Base-by-base conservation (phyloP, 208 protist genomes). In the Spongospora subterranea region DNA sequence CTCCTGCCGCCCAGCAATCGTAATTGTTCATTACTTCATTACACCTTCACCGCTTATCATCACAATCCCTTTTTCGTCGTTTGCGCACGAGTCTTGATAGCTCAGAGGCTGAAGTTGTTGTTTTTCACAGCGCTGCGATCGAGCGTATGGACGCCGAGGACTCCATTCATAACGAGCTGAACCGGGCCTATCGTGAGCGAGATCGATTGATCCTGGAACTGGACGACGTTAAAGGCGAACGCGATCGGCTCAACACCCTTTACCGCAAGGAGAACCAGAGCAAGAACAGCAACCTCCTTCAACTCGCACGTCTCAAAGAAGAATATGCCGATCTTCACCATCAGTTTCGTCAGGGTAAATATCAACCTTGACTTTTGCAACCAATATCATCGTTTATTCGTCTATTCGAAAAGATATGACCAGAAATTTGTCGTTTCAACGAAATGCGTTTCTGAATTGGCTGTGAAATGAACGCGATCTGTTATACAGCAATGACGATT, bases 261-360 rank as follows among this genome's bases (percentile, higher is more conserved):
- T 82, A 82, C n/a, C n/a, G 40, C 17, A 82, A 82, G n/a, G 71
- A 82, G 71, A 82, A 82, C 71, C 71, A 82, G n/a, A 20, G 17
- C 17, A 82, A 82, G 71, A 82, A 82, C 71, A 35, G 11, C 35
- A 43, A 6, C 17, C 71, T 82, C 17, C 71, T 82, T 6, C 71
- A n/a, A 6, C 71, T 82, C 17, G 71, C 71, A 6, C 71, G 35
- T 6, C 17, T 82, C 71, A 82, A 82, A n/a, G 71, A 82, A 6
- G 71, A 82, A 43, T 43, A 60, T 24, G 50, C 50, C 13, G 50
- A 60, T 60, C 50, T 60, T 6, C 50, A 60, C 13, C 13, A 6
- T 24, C 50, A 24, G 24, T 60, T 29, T 60, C 50, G 50, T 60
- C 13, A 60, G 24, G 50, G 50, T 60, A 6, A 60, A 6, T n/a